A percentile compares a stretch with the other conserved stretches of the same genome.
phyloP scores from a whole-genome alignment of 176 grass and related monocot species.

The Phyllostachys edulis region DNA sequence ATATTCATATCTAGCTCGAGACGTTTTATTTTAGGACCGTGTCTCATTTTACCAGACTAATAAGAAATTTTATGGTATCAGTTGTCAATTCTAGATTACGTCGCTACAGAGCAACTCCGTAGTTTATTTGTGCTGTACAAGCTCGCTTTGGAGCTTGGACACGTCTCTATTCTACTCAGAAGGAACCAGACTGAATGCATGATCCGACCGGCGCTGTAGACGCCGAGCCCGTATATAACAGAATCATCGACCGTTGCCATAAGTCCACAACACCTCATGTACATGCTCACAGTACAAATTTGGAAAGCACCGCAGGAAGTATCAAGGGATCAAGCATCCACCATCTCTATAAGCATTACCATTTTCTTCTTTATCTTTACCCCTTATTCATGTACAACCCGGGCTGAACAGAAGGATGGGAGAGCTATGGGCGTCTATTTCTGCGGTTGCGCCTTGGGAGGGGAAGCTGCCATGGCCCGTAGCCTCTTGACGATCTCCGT shows the following conservation, averaged over 20 bases:
- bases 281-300: slow-evolving; percentile 1
- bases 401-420: neutral
- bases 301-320: neutral
- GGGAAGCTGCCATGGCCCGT: slow-evolving; percentile 60
- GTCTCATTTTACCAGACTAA: neutral
- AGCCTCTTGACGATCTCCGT: slow-evolving; percentile 66
- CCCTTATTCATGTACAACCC: slow-evolving; percentile 30
- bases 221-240: neutral
- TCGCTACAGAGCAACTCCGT: neutral
- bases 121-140: neutral
- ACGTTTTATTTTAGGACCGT: neutral
- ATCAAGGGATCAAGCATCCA: neutral
- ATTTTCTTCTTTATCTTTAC: neutral
- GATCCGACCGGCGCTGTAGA: neutral
- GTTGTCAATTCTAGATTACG: too few relatives aligned
- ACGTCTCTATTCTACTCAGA: neutral
- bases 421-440: slow-evolving; percentile 39
- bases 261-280: neutral
- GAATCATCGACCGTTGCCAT: neutral
- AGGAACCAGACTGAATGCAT: neutral
- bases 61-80: too few relatives aligned
- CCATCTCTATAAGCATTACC: neutral
- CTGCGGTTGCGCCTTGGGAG: slow-evolving; percentile 40
- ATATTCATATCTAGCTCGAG: neutral
- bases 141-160: neutral